phyloP scores from a whole-genome alignment of 1,139 yeast species.

The Kodamaea ohmeri region DNA sequence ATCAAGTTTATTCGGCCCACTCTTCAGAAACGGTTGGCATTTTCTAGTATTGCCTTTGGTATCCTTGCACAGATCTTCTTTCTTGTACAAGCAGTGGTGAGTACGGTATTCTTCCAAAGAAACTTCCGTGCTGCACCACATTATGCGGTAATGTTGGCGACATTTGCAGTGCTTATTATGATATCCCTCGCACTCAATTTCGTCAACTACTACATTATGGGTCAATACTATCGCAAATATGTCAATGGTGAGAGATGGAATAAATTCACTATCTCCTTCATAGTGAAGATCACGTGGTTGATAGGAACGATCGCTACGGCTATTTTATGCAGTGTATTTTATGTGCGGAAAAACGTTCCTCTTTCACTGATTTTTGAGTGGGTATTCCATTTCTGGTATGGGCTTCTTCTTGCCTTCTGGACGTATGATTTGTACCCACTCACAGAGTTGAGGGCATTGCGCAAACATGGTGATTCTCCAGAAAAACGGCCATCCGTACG shows the following conservation, averaged over 20 bases:
- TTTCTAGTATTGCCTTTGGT: conserved; percentile 26
- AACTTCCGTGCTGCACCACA: conserved; percentile 21
- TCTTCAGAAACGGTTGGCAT: conserved; percentile 27
- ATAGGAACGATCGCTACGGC: conserved; percentile 29
- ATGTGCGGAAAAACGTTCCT: conserved; percentile 19
- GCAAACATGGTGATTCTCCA: conserved; percentile 14
- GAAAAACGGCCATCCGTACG: no score
- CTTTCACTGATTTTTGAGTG: conserved; percentile 33
- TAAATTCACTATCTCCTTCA: conserved; percentile 32
- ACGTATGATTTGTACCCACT: conserved; percentile 37
- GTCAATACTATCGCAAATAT: conserved; percentile 29
- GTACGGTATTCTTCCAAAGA: conserved; percentile 22
- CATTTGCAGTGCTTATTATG: conserved; percentile 26
- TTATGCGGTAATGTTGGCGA: conserved; percentile 26
- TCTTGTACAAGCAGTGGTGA: conserved; percentile 23
- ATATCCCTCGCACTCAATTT: conserved; percentile 24
- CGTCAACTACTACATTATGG: conserved; percentile 33
- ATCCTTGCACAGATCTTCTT: conserved; percentile 27
- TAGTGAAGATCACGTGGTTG: conserved; percentile 32
- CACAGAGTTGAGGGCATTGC: conserved; percentile 23
- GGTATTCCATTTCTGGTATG: conserved; percentile 39
- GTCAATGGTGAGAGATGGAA: conserved; percentile 35
- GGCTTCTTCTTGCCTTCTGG: conserved; percentile 35
- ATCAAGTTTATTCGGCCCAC: conserved; percentile 30
- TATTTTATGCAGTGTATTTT: conserved; percentile 26